Base-by-base conservation (phyloP, 495 filamentous ascomycete species). In the Cenococcum geophilum region DNA sequence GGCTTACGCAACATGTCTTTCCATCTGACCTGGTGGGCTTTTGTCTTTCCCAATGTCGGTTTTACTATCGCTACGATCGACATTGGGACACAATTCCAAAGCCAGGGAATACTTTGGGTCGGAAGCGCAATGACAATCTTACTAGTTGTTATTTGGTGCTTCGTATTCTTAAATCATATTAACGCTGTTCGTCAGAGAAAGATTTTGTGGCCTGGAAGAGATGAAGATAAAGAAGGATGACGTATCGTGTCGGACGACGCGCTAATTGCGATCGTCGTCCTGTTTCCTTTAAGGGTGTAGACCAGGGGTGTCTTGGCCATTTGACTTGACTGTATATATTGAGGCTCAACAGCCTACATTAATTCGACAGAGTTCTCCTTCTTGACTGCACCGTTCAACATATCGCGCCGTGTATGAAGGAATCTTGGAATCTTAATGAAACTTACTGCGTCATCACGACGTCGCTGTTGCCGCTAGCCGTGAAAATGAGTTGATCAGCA, bases 1-100 rank as follows among this genome's bases (percentile, higher is more conserved):
- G 76, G 78, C 1, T 73, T 78, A 45, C 77, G 77, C n/a, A 75
- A 84, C n/a, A 75, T 79, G 50, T 71, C 55, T 56, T 84, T 81
- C 63, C 78, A 78, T 67, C 68, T 83, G 20, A 76, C 75, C 25
- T 84, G 81, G 80, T 84, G 79, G 70, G 76, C 76, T 5, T 78
- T 80, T 57, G 76, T 85, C 1, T 85, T 85, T 57, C 82, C 82
- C 1, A 84, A 85, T 51, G 79, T 80, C 11, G 82, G 82, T 5
- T 82, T 83, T 55, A 77, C 76, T 6, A 76, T 67, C 35, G 65
- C 65, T 9, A 67, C 72, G n/a, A 77, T 82, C 25, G 51, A 74
- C 20, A 72, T 83, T 49, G 81, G 79, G 14, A 67, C 71, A 42
- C 72, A 58, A 0, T 60, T 81, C 0, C 62, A 72, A 1, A 80